These are phyloP conservation scores for Colletotrichum costaricense DNA, from an alignment of 2,329 filamentous ascomycete genomes.

Conservation along the genomic window DNA sequence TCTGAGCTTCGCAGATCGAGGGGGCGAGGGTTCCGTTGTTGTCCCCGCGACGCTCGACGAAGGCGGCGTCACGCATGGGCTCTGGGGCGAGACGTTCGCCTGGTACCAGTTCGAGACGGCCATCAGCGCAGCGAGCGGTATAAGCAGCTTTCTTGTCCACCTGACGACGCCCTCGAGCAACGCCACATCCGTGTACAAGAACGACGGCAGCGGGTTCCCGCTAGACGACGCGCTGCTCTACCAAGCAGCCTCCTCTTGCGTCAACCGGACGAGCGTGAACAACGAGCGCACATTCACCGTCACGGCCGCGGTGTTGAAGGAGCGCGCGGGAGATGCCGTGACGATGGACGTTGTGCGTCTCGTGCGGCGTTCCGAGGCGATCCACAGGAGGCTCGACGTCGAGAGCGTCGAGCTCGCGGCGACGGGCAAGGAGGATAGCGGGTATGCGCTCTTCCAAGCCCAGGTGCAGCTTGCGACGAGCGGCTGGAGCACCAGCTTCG, in stretches of 20 bases:
- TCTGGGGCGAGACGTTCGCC: constrained; percentile 41
- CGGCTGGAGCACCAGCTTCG: constrained; percentile 35
- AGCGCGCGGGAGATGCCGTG: constrained; percentile 10
- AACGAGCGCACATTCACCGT: constrained; percentile 29
- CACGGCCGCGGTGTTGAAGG: constrained; percentile 31
- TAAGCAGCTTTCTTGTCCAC: constrained; percentile 46
- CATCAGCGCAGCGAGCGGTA: constrained; percentile 40
- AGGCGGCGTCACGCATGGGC: constrained; percentile 40
- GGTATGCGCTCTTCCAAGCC: constrained; percentile 20
- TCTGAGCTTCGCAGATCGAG: constrained; percentile 31
- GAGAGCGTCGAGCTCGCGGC: constrained; percentile 24
- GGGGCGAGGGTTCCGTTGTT: constrained; percentile 21
- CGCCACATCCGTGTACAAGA: constrained; percentile 38
- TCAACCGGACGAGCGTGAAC: constrained; percentile 31
- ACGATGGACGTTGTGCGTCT: constrained; percentile 29
- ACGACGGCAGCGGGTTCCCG: constrained; percentile 44
- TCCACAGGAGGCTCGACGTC: constrained; percentile 21
- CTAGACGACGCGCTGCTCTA: constrained; percentile 43
- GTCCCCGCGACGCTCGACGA: constrained; percentile 19
- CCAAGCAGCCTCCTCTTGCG: constrained; percentile 42
- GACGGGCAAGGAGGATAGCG: constrained; percentile 14
- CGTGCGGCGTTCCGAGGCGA: constrained; percentile 28
- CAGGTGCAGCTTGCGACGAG: constrained; percentile 26
- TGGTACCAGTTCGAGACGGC: constrained; percentile 45
- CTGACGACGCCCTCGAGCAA: constrained; percentile 40